Base-by-base conservation (phyloP, 2,329 filamentous ascomycete genomes). In the Diaporthe capsici region DNA sequence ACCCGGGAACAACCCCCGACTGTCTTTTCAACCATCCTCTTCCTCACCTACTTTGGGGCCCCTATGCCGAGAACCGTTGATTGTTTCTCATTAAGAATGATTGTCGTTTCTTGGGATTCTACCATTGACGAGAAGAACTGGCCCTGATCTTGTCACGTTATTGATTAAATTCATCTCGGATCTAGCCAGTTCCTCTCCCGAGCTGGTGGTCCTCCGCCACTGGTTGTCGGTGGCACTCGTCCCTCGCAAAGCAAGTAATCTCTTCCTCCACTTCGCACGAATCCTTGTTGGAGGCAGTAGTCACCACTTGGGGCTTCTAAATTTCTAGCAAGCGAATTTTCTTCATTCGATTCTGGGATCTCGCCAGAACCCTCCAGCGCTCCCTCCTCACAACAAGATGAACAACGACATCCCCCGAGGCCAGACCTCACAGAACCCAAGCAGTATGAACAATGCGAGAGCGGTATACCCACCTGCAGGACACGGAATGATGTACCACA, bases 31-130 rank as follows among this genome's bases (percentile, higher is more conserved):
- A 44, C 2, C 15, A 44, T 44, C 42, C 10, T 20, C 17, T 4
- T 7, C 44, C 20, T 10, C 20, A 8, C 20, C 10, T 8, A 9
- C 1, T 22, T 3, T 49, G 6, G 0, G 7, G 0, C 6, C 17
- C 17, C 7, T 31, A 6, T 22, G 44, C 3, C 10, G 44, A 49
- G 20, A 10, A 44, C 20, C 44, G 4, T 7, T 17, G 17, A 22
- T 0, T 20, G 17, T 49, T 49, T 49, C 3, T 47, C 3, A 10
- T 22, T 10, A 17, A 22, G 44, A 3, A 8, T 22, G 7, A 4
- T 20, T 7, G 42, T 20, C 42, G 5, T 44, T 44, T 44, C 17
- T 20, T 8, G 17, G 0, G 13, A 6, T 44, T 44, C 4, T 44
- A 17, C 17, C 17, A 6, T 39, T 39, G 37, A 39, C 42, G 42